Evolutionary conservation across 176 grass and related monocot genomes (phyloP).

Genomic region (Miscanthus lutarioriparius): DNA sequence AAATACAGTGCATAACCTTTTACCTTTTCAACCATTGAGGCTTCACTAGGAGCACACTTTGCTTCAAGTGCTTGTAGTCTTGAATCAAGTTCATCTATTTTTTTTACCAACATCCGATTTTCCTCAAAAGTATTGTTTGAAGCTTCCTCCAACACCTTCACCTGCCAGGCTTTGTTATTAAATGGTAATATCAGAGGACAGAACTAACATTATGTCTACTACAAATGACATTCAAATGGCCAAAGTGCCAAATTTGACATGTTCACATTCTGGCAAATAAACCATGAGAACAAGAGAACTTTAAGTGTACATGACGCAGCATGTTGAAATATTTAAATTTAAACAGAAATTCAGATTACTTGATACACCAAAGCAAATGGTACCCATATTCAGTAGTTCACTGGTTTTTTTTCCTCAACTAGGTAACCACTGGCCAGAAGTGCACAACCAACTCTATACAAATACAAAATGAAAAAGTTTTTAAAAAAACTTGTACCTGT

Average conservation of each 20-base stretch:
- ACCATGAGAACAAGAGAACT: not conserved
- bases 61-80: slow-evolving; percentile 70
- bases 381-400: slow-evolving; percentile 24
- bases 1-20: slow-evolving; percentile 31
- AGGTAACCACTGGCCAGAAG: not conserved
- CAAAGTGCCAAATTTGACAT: slow-evolving; percentile 12
- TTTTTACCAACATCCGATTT: slow-evolving; percentile 59
- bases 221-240: slow-evolving; percentile 15
- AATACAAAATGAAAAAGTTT: slow-evolving; percentile 27
- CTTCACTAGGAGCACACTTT: slow-evolving; percentile 45
- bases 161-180: slow-evolving; percentile 84
- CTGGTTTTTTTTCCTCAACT: not conserved
- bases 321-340: slow-evolving; percentile 14
- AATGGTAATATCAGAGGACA: slow-evolving; percentile 69
- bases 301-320: not conserved
- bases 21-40: slow-evolving; percentile 32
- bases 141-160: slow-evolving; percentile 72
- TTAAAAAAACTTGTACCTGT: slow-evolving; percentile 55
- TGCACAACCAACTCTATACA: slow-evolving; percentile 7
- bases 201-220: slow-evolving; percentile 18
- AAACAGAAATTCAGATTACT: slow-evolving; percentile 7
- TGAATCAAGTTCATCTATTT: slow-evolving; percentile 50
- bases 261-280: slow-evolving; percentile 34
- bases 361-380: not conserved
- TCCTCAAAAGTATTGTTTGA: slow-evolving; percentile 52